A percentile compares a stretch with the other conserved stretches of the same genome.
Conservation (phyloP, 768 basidiomycete species). For the Dictyophora rubrovolvata region DNA sequence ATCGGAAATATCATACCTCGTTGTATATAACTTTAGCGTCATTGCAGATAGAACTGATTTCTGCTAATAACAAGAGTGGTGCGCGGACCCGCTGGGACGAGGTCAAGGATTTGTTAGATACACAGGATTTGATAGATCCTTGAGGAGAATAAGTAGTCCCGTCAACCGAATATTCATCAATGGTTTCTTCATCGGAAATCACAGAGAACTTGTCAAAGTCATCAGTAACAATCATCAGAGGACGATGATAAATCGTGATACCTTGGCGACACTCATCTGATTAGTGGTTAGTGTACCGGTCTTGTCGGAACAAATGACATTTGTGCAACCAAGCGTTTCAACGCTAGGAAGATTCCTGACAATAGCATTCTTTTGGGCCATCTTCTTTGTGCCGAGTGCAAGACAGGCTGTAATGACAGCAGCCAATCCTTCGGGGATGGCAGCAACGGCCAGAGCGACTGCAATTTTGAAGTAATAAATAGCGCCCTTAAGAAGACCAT, state of each 20-base stretch:
- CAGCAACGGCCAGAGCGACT: conserved; percentile 96
- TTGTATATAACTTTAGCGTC: conserved; percentile 87
- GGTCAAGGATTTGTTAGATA: conserved; percentile 46
- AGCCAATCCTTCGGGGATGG: conserved; percentile 96
- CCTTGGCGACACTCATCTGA: conserved; percentile 91
- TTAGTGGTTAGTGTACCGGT: conserved; percentile 94
- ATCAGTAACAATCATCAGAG: not conserved
- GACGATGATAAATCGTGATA: conserved; percentile 22
- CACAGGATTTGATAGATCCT: conserved; percentile 57
- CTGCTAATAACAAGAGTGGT: conserved; percentile 74
- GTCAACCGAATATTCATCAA: conserved; percentile 70
- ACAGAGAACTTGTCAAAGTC: conserved; percentile 53
- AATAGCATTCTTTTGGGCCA: conserved; percentile 98
- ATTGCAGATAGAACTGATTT: conserved; percentile 90
- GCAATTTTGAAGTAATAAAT: conserved; percentile 99
- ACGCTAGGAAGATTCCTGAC: conserved; percentile 94
- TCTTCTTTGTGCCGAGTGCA: conserved; percentile 95
- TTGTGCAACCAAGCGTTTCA: conserved; percentile 95
- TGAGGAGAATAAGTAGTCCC: conserved; percentile 87
- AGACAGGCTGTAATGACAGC: conserved; percentile 97
- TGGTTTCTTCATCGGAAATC: conserved; percentile 37
- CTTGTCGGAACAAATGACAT: conserved; percentile 98
- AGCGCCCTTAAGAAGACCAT: conserved; percentile 83
- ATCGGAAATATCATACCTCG: conserved; percentile 34
- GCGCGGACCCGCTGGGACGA: conserved; percentile 48